phyloP scores from a whole-genome alignment of 78 protist species.

The Emiliania huxleyi region DNA sequence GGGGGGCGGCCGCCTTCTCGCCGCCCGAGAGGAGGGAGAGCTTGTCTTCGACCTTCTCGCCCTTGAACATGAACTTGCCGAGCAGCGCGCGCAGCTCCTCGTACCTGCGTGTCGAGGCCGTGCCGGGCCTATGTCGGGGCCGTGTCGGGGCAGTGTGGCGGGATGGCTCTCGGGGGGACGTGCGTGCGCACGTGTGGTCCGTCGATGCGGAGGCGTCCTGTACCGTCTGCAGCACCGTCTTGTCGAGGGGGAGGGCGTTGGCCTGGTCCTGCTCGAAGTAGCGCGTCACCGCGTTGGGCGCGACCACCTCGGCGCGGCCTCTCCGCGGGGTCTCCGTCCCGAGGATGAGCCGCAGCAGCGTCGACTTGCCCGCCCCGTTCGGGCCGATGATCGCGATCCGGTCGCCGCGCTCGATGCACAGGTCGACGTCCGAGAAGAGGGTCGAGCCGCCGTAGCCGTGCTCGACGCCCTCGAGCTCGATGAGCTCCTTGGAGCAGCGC shows the following conservation, averaged over 20 bases:
- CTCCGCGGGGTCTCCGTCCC: conserved; percentile 11
- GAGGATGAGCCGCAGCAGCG: conserved; percentile 40
- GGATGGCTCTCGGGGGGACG: too few species aligned
- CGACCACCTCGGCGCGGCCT: background rate
- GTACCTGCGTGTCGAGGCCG: too few species aligned
- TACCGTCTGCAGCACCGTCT: conserved; percentile 38
- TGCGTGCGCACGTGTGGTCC: background rate
- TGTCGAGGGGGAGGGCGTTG: conserved; percentile 40
- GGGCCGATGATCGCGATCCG: conserved; percentile 39
- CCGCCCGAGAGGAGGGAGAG: conserved; percentile 30
- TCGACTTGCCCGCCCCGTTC: conserved; percentile 47
- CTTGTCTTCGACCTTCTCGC: background rate
- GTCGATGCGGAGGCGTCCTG: background rate
- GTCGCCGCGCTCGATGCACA: conserved; percentile 35
- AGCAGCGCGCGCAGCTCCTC: conserved; percentile 44
- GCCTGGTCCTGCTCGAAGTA: conserved; percentile 58
- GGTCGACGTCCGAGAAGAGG: conserved; percentile 17
- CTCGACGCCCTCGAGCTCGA: background rate
- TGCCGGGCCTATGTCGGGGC: too few species aligned
- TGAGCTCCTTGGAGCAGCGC: conserved; percentile 1
- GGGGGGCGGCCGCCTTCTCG: conserved; percentile 42
- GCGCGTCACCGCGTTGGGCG: background rate
- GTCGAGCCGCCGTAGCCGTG: conserved; percentile 4
- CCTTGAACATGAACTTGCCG: conserved; percentile 52
- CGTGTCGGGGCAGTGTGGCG: too few species aligned